Base-by-base conservation (phyloP, 2,329 filamentous ascomycete genomes). In the Akanthomyces dipterigenus region DNA sequence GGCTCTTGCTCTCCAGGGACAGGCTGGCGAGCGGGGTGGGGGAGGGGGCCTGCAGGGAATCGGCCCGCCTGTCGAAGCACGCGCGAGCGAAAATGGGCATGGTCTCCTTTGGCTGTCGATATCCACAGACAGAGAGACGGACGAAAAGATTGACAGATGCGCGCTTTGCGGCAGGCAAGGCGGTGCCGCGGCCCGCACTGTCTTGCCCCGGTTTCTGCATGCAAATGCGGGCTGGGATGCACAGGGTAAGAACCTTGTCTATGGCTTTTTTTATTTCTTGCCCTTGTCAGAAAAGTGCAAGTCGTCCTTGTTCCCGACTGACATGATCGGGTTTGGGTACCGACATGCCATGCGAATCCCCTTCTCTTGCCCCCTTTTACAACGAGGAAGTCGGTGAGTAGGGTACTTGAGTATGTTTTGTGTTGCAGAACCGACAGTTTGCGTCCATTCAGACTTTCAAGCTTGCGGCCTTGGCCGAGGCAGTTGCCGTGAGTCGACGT, bases 191-290 rank as follows among this genome's bases (percentile, higher is more conserved):
- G 16, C 7, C 42, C 20, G 31, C 42, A n/a, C 12, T 45, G 14
- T 49, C 24, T 28, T 34, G 46, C 26, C 26, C 46, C 24, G 24
- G 28, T 28, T 49, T 31, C 26, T 28, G n/a, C 22, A 43, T 28
- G 51, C 22, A 40, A 43, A 22, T 53, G 31, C 49, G 18, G n/a
- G 31, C 28, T 24, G 28, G 11, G 12, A 36, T 56, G 54, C 54
- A 56, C 8, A 7, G n/a, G 7, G 54, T 56, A 12, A 56, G 54
- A 56, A 56, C 54, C 54, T 56, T 56, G 54, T 48, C 54, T 42
- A n/a, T 26, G 54, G 4, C 24, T 28, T 45, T 38, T 6, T 22
- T 55, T 43, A n/a, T 9, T 3, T 38, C 36, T 38, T 6, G 2
- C 31, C 31, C 31, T 9, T 1, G 4, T 34, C 6, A 22, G 7